Conservation (phyloP, 768 basidiomycete species). For the Lactarius quietus region DNA sequence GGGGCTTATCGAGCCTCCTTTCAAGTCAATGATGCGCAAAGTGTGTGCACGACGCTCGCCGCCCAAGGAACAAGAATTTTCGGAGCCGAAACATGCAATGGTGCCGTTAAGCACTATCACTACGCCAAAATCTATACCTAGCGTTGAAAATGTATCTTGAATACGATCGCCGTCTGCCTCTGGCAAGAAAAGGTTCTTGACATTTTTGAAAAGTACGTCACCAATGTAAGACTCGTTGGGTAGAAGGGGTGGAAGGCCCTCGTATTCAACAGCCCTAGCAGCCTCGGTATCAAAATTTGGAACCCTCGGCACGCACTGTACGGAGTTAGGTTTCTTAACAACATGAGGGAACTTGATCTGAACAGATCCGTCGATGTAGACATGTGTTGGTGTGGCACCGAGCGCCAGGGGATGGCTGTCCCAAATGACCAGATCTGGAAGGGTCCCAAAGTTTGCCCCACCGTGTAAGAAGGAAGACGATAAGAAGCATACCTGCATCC, state of each 20-base stretch:
- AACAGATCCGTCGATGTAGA: constrained; percentile 83
- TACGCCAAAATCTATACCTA: constrained; percentile 23
- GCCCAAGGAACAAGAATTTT: constrained; percentile 30
- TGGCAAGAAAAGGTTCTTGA: constrained; percentile 37
- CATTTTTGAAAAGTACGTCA: constrained; percentile 62
- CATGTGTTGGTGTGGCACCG: constrained; percentile 77
- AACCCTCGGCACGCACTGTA: constrained; percentile 47
- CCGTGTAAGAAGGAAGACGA: not conserved
- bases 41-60: constrained; percentile 15
- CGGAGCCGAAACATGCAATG: constrained; percentile 47
- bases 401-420: constrained; percentile 74
- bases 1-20: constrained; percentile 67
- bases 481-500: constrained; percentile 50
- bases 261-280: constrained; percentile 52
- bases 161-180: constrained; percentile 32
- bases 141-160: constrained; percentile 36
- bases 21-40: constrained; percentile 50
- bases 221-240: constrained; percentile 37
- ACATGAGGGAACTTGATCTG: constrained; percentile 49
- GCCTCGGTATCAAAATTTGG: constrained; percentile 74
- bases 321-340: constrained; percentile 26
- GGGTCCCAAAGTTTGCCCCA: not conserved
- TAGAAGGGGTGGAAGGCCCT: constrained; percentile 72
- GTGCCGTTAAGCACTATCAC: constrained; percentile 42
- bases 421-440: constrained; percentile 53